These are phyloP conservation scores for Trypanosoma boissoni DNA, from an alignment of 208 protist species.

Conservation along the genomic window DNA sequence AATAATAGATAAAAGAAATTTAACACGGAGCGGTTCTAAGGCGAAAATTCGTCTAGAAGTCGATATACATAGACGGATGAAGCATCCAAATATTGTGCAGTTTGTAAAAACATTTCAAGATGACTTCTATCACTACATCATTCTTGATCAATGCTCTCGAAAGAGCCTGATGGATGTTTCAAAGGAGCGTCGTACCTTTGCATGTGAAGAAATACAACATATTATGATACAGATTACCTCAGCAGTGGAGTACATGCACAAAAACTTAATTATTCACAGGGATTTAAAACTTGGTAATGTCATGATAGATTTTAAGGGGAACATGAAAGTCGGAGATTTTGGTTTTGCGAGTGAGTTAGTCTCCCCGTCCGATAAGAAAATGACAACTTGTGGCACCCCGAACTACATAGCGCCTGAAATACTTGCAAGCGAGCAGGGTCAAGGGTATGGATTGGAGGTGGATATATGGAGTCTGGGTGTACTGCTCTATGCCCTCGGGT, in stretches of 20 bases:
- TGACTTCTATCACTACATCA: slow-evolving; percentile 63
- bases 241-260: slow-evolving; percentile 86
- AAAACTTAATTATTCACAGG: slow-evolving; percentile 57
- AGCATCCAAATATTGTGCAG: slow-evolving; percentile 73
- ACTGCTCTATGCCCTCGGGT: slow-evolving; percentile 86
- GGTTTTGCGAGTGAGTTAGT: slow-evolving; percentile 72
- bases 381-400: slow-evolving; percentile 93
- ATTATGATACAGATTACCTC: slow-evolving; percentile 88
- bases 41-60: slow-evolving; percentile 59
- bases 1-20: slow-evolving; percentile 54
- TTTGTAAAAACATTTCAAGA: slow-evolving; percentile 56
- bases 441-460: slow-evolving; percentile 88
- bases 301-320: slow-evolving; percentile 73
- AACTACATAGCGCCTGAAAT: slow-evolving; percentile 96
- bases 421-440: slow-evolving; percentile 32
- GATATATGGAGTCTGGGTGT: slow-evolving; percentile 96
- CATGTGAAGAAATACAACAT: slow-evolving; percentile 45
- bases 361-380: slow-evolving; percentile 35
- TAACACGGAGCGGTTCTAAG: slow-evolving; percentile 33
- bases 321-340: slow-evolving; percentile 93
- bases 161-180: slow-evolving; percentile 57
- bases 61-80: slow-evolving; percentile 51
- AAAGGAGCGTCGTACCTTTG: slow-evolving; percentile 40
- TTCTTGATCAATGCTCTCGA: slow-evolving; percentile 61
- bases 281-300: slow-evolving; percentile 93